Conservation (phyloP, 1,284 basidiomycete species). For the Sporisorium iseilematis-ciliati region DNA sequence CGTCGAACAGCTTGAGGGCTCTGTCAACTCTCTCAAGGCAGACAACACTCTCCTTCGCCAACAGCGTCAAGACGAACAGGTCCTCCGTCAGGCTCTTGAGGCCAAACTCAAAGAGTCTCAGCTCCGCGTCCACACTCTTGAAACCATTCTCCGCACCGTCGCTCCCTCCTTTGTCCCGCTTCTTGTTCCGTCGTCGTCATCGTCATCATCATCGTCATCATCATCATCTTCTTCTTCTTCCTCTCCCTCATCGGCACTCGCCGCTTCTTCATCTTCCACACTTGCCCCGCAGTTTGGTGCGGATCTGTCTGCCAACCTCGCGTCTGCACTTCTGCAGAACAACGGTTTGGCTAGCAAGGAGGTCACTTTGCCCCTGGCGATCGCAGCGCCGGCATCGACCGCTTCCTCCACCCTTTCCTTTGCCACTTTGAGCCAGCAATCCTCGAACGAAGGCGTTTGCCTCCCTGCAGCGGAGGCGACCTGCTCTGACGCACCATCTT, state of each 20-base stretch:
- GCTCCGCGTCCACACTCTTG: slow-evolving; percentile 50
- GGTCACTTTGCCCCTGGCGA: slow-evolving; percentile 34
- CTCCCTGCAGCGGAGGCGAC: slow-evolving; percentile 69
- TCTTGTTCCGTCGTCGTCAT: slow-evolving; percentile 35
- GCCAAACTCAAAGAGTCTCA: slow-evolving; percentile 47
- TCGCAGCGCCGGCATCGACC: slow-evolving; percentile 61
- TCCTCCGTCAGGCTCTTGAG: slow-evolving; percentile 39
- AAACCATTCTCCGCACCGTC: slow-evolving; percentile 49
- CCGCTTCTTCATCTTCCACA: slow-evolving; percentile 30
- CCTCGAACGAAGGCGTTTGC: slow-evolving; percentile 59
- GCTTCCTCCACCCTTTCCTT: slow-evolving; percentile 39
- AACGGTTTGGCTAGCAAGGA: slow-evolving; percentile 31
- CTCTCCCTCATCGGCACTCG: slow-evolving; percentile 21
- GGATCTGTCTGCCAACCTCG: slow-evolving; percentile 29
- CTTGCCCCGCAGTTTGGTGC: slow-evolving; percentile 34
- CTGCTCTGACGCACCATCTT: slow-evolving; percentile 50
- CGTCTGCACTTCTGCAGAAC: slow-evolving; percentile 37
- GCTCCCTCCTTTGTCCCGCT: slow-evolving; percentile 36
- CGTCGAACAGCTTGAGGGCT: slow-evolving; percentile 58
- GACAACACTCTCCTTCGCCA: slow-evolving; percentile 46
- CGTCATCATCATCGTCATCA: slow-evolving; percentile 15
- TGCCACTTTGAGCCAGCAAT: slow-evolving; percentile 31
- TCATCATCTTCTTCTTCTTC: slow-evolving; percentile 10
- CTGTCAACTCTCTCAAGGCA: slow-evolving; percentile 41
- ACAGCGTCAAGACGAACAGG: slow-evolving; percentile 33